Evolutionary conservation across 2,329 filamentous ascomycete species (phyloP), one percentile per base, ranked within the genome.

Genomic region (Nothopassalora personata): DNA sequence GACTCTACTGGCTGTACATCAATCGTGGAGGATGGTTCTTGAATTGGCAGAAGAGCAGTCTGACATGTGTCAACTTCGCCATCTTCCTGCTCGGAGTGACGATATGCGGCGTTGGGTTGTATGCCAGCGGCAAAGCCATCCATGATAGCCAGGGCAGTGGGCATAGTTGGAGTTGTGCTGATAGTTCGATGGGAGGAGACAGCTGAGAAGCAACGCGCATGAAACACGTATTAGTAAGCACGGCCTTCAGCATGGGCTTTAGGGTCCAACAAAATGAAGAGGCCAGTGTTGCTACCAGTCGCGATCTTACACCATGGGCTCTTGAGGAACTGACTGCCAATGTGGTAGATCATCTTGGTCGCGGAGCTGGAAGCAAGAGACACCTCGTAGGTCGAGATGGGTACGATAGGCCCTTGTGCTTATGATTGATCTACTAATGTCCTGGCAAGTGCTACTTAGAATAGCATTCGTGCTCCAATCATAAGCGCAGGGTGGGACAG

Each of bases 331-430:
- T 51, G 57, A 30, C 36, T 39, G 34, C 57, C 51, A 15, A 55
- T 39, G 11, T 55, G 43, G 23, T 59, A 59, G 7, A 97, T 77
- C 74, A 92, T 92, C 75, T 88, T 83, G 19, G 91, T 93, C 8
- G 94, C 94, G 8, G 90, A 89, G 60, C 97, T 83, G 48, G 91
- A 88, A 70, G 90, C 90, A 58, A 97, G 80, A 5, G 92, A 97
- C 23, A 59, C 51, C 28, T 55, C 57, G 27, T 36, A 18, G 1
- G 39, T 36, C 27, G 53, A 54, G 36, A 54, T 45, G 19, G 36
- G 53, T 3, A 54, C 53, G 1, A 54, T 11, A 31, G 53, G 53
- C 15, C 46, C 46, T 48, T 48, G n/a, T n/a, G n/a, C n/a, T n/a
- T n/a, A n/a, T n/a, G n/a, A n/a, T n/a, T n/a, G n/a, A n/a, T n/a